These are phyloP conservation scores for Adansonia gregorii DNA, from an alignment of 441 rosid species.

Conservation along the genomic window DNA sequence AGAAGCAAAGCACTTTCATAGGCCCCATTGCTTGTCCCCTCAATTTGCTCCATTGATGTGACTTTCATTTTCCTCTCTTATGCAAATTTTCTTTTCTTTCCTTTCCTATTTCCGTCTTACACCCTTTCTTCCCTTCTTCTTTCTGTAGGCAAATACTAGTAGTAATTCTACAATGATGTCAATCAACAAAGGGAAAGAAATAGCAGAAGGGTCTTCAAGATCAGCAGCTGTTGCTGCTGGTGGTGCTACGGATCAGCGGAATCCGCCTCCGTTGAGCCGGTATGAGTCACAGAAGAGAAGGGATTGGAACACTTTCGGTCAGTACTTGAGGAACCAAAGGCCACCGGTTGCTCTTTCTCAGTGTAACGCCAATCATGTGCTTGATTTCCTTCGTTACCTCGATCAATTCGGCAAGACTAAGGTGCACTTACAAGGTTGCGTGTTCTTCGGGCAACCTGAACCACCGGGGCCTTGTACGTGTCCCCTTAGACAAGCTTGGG, in stretches of 20 bases:
- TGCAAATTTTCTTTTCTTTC: not conserved
- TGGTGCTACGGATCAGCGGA: constrained; percentile 12
- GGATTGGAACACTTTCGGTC: constrained; percentile 32
- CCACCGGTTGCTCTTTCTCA: constrained; percentile 26
- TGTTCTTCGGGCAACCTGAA: constrained; percentile 28
- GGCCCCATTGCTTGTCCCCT: constrained; percentile 30
- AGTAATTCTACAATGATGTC: constrained; percentile 19
- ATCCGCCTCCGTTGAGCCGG: constrained; percentile 26
- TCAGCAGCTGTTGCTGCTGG: constrained; percentile 6
- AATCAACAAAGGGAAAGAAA: constrained; percentile 30
- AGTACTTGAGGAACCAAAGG: constrained; percentile 29
- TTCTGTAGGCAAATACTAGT: not conserved
- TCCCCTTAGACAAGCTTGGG: constrained; percentile 29
- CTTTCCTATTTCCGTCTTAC: not conserved
- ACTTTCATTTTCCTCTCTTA: not conserved
- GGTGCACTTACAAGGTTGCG: constrained; percentile 32
- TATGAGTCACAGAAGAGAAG: constrained; percentile 28
- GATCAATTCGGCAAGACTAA: constrained; percentile 29
- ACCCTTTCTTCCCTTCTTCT: constrained; percentile 4
- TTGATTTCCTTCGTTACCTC: constrained; percentile 26
- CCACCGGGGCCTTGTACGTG: constrained; percentile 28
- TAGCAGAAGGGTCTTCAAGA: constrained; percentile 29
- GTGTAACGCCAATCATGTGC: constrained; percentile 25
- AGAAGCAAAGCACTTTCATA: constrained; percentile 27
- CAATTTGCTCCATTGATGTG: constrained; percentile 23